Evolutionary conservation across 1,139 yeast species (phyloP).

Genomic region (Wickerhamiella infanticola): DNA sequence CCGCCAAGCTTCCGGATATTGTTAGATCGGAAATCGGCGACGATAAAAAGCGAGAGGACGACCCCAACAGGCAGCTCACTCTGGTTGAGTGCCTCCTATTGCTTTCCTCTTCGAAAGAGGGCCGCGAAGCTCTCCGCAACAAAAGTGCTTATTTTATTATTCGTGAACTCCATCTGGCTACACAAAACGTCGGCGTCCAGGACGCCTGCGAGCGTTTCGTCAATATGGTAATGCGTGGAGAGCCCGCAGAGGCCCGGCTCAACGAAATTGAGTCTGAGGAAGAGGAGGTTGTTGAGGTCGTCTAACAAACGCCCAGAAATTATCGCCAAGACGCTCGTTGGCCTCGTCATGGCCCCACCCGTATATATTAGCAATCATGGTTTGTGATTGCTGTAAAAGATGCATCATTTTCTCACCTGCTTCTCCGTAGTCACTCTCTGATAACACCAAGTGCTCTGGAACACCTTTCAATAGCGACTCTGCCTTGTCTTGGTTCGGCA

Average conservation of each 20-base stretch:
- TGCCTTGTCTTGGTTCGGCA: constrained; percentile 14
- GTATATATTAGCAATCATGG: not conserved
- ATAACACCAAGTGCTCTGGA: constrained; percentile 29
- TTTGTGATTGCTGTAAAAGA: constrained; percentile 2
- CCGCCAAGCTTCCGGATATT: constrained; percentile 79
- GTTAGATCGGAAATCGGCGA: constrained; percentile 55
- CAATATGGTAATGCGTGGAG: constrained; percentile 85
- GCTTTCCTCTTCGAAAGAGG: constrained; percentile 55
- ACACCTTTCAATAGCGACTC: constrained; percentile 21
- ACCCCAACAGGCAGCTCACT: constrained; percentile 44
- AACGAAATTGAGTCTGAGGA: constrained; percentile 27
- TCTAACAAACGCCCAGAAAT: constrained; percentile 5
- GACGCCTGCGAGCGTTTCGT: constrained; percentile 40
- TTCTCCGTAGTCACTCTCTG: constrained; percentile 37
- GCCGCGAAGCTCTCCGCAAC: constrained; percentile 60
- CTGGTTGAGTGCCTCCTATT: constrained; percentile 61
- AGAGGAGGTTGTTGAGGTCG: constrained; percentile 18
- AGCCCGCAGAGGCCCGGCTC: constrained; percentile 41
- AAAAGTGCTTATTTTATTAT: constrained; percentile 72
- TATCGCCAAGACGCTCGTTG: not conserved
- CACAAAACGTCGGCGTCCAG: constrained; percentile 45
- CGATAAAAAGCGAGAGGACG: constrained; percentile 66
- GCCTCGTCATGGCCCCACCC: not conserved
- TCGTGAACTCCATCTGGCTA: constrained; percentile 66
- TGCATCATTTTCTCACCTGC: constrained; percentile 20